phyloP scores from a whole-genome alignment of 1,139 yeast genomes.

The Eremothecium gossypii region DNA sequence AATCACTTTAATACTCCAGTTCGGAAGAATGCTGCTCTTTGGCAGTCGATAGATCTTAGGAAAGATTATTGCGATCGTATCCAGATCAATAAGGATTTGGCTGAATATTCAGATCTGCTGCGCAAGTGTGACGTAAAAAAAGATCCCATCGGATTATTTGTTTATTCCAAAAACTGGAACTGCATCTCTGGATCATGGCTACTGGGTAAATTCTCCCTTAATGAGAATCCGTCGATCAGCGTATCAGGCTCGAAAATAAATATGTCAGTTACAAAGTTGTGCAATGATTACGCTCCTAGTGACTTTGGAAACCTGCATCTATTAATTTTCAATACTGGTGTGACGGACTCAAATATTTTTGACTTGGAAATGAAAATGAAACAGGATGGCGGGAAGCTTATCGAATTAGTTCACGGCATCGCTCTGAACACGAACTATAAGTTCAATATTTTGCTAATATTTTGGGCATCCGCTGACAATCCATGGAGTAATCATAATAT shows the following conservation, averaged over 20 bases:
- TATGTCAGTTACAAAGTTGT: conserved; percentile 2
- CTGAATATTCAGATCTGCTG: conserved; percentile 12
- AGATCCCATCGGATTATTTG: conserved; percentile 12
- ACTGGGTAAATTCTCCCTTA: conserved; percentile 20
- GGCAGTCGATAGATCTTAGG: conserved; percentile 22
- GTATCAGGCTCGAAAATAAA: background rate
- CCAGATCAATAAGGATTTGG: conserved; percentile 5
- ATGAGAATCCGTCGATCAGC: background rate
- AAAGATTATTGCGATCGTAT: conserved; percentile 15
- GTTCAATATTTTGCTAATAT: conserved; percentile 29
- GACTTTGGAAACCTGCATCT: conserved; percentile 26
- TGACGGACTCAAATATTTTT: conserved; percentile 26
- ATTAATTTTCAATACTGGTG: conserved; percentile 33
- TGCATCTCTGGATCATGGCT: conserved; percentile 24
- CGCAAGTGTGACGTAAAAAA: background rate
- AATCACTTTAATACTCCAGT: conserved; percentile 25
- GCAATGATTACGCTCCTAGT: conserved; percentile 12
- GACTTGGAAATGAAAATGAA: conserved; percentile 28
- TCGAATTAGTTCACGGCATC: conserved; percentile 30
- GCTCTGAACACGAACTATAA: conserved; percentile 28
- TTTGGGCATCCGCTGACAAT: conserved; percentile 33
- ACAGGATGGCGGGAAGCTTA: conserved; percentile 29
- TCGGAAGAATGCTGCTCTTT: conserved; percentile 15
- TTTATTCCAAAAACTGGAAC: conserved; percentile 21
- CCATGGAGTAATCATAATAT: conserved; percentile 15